Percentiles rank a stretch among this genome's conserved stretches.
phyloP scores from a whole-genome alignment of 805 yeast genomes.

The Ogataea neopini region DNA sequence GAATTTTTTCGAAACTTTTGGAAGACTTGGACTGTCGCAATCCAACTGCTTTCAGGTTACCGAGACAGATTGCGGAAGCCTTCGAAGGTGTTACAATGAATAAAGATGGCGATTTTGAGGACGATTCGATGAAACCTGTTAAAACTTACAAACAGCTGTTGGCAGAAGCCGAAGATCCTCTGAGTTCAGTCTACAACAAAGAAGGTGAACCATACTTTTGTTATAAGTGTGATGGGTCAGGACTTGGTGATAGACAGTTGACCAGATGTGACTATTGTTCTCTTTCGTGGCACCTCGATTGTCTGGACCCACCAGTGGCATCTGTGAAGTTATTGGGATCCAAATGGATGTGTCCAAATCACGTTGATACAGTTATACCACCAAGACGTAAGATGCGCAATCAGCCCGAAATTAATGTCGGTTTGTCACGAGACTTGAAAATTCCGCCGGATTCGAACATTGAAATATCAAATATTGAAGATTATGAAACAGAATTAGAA shows the following conservation, averaged over 20 bases:
- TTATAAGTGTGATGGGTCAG: slow-evolving; percentile 73
- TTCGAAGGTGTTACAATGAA: slow-evolving; percentile 74
- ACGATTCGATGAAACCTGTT: slow-evolving; percentile 55
- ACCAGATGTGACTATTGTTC: slow-evolving; percentile 83
- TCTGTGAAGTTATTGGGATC: slow-evolving; percentile 70
- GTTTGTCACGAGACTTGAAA: slow-evolving; percentile 49
- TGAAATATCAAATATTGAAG: slow-evolving; percentile 50
- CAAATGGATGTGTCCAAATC: slow-evolving; percentile 93
- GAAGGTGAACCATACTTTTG: slow-evolving; percentile 72
- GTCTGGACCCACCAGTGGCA: slow-evolving; percentile 74
- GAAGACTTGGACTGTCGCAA: slow-evolving; percentile 58
- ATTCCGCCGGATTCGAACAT: slow-evolving; percentile 48
- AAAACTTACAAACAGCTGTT: slow-evolving; percentile 43
- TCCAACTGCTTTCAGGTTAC: slow-evolving; percentile 68
- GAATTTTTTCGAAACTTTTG: slow-evolving; percentile 56
- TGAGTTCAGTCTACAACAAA: slow-evolving; percentile 58
- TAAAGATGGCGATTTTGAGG: slow-evolving; percentile 69
- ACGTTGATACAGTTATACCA: slow-evolving; percentile 54
- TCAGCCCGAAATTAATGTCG: slow-evolving; percentile 55
- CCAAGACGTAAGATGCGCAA: slow-evolving; percentile 51
- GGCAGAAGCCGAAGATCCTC: slow-evolving; percentile 56
- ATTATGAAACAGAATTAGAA: slow-evolving; percentile 29
- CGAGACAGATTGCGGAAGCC: slow-evolving; percentile 64
- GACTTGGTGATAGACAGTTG: slow-evolving; percentile 55
- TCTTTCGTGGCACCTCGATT: slow-evolving; percentile 85